phyloP scores from a whole-genome alignment of 805 yeast genomes.

The Saccharomycopsis guyanensis region DNA sequence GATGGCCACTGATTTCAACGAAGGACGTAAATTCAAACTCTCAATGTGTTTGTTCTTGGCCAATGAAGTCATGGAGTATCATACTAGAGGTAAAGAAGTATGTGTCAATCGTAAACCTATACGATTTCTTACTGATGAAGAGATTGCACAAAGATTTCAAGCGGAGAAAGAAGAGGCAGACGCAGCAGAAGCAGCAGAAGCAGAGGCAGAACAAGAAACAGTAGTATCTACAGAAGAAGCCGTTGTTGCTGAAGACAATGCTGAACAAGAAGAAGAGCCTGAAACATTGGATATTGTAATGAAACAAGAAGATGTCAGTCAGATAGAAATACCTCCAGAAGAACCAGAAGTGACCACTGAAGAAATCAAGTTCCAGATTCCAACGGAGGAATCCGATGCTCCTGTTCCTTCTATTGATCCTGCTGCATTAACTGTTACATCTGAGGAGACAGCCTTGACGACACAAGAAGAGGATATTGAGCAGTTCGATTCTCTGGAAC shows the following conservation, averaged over 20 bases:
- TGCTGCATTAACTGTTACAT: not conserved
- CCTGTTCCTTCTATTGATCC: slow-evolving; percentile 2
- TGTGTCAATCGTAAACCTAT: slow-evolving; percentile 52
- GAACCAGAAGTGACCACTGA: not conserved
- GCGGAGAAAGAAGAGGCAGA: slow-evolving; percentile 4
- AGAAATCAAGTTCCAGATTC: not conserved
- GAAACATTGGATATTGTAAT: slow-evolving; percentile 19
- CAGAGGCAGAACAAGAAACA: slow-evolving; percentile 15
- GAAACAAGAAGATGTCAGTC: not conserved
- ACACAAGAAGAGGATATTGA: not conserved
- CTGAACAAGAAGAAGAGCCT: slow-evolving; percentile 10
- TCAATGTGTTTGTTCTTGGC: slow-evolving; percentile 67
- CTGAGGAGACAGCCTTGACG: not conserved
- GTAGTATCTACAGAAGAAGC: slow-evolving; percentile 15
- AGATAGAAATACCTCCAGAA: not conserved
- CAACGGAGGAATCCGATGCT: not conserved
- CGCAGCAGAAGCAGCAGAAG: slow-evolving; percentile 15
- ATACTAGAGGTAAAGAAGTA: slow-evolving; percentile 62
- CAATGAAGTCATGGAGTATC: slow-evolving; percentile 66
- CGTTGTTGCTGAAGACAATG: not conserved
- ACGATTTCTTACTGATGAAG: slow-evolving; percentile 23
- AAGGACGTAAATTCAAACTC: slow-evolving; percentile 58
- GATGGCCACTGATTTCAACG: slow-evolving; percentile 74
- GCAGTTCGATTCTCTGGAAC: not conserved
- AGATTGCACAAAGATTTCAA: slow-evolving; percentile 10